Percentiles rank a stretch among this genome's conserved stretches.
Conservation (phyloP, 306 rosid species). For the Rubus idaeus region DNA sequence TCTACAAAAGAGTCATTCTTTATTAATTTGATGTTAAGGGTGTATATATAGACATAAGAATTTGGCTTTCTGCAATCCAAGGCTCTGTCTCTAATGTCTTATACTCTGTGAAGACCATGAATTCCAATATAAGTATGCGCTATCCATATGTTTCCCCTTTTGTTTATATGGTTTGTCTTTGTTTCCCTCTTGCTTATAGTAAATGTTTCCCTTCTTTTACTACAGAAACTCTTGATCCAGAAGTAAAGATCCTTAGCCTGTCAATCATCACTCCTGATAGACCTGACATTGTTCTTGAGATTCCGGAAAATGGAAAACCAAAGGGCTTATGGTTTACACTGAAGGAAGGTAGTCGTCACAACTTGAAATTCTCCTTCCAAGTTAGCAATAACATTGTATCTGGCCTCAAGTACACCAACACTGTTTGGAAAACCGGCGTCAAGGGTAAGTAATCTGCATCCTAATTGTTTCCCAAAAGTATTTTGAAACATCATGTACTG, state of each 20-base stretch:
- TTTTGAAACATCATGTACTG: not conserved
- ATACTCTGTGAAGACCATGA: not conserved
- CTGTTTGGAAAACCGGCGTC: slow-evolving; percentile 52
- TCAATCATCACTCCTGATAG: slow-evolving; percentile 45
- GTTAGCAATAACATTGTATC: slow-evolving; percentile 50
- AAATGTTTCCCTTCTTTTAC: not conserved
- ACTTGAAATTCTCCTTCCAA: slow-evolving; percentile 42
- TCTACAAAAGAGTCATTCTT: not conserved
- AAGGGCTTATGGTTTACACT: slow-evolving; percentile 50
- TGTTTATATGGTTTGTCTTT: not conserved
- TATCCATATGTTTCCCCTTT: not conserved
- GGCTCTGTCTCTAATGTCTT: not conserved
- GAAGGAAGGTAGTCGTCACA: slow-evolving; percentile 50
- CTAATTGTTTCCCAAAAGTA: not conserved
- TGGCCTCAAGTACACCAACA: slow-evolving; percentile 60
- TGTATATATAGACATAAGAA: slow-evolving; percentile 3
- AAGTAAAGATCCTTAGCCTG: slow-evolving; percentile 46
- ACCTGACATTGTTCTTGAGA: slow-evolving; percentile 49
- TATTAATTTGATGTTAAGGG: not conserved
- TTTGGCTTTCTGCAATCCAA: not conserved
- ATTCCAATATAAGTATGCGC: not conserved
- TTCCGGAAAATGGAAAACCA: slow-evolving; percentile 50
- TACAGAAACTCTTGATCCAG: slow-evolving; percentile 51
- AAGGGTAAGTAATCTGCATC: slow-evolving; percentile 34
- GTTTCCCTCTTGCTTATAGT: not conserved